Conservation (phyloP, 805 yeast genomes). For the Lipomyces sp. region DNA sequence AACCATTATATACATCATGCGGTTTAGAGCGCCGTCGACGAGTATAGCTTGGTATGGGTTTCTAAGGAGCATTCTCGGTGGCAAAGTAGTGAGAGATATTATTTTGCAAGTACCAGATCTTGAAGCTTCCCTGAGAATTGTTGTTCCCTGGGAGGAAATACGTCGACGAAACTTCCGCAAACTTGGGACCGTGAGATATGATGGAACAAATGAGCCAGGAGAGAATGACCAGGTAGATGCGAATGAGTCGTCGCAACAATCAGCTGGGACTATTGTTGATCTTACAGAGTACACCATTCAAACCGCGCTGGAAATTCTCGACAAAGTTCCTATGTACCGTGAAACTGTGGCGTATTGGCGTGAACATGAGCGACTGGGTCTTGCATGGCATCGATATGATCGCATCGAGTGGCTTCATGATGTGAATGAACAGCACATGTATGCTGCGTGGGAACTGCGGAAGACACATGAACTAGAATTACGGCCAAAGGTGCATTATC, state of each 20-base stretch:
- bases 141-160: conserved; percentile 43
- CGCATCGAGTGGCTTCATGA: conserved; percentile 67
- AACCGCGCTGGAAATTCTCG: conserved; percentile 40
- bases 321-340: conserved; percentile 22
- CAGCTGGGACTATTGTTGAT: not conserved
- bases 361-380: conserved; percentile 44
- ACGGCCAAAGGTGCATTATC: conserved; percentile 41
- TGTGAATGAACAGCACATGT: conserved; percentile 43
- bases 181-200: conserved; percentile 1
- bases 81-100: conserved; percentile 34
- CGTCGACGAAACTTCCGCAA: conserved; percentile 3
- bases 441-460: conserved; percentile 45
- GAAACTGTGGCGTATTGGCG: conserved; percentile 31
- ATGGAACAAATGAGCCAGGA: not conserved
- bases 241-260: not conserved
- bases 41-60: conserved; percentile 65
- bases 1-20: conserved; percentile 50
- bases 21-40: conserved; percentile 51
- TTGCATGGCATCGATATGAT: conserved; percentile 67
- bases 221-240: not conserved
- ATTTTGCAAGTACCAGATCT: conserved; percentile 47
- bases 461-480: conserved; percentile 58
- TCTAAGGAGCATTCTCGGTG: conserved; percentile 48
- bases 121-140: conserved; percentile 45
- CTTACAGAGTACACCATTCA: conserved; percentile 43